Conservation (phyloP, 1,284 basidiomycete genomes). For the Stereum hirsutum region DNA sequence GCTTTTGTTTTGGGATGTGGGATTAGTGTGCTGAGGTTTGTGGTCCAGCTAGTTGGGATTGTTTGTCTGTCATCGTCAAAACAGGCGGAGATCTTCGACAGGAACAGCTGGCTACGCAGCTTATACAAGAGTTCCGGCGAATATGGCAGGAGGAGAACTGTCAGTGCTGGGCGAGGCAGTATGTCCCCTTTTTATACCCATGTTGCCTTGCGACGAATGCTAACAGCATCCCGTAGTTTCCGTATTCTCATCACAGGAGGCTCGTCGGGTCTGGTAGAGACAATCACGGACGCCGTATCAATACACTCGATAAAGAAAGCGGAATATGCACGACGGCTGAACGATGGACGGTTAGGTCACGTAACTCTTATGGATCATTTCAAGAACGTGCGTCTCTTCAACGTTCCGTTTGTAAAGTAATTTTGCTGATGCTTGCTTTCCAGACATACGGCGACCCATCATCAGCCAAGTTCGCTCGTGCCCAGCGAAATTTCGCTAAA, state of each 20-base stretch:
- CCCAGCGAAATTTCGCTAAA: slow-evolving; percentile 88
- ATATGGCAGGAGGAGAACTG: slow-evolving; percentile 95
- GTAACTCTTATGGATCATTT: slow-evolving; percentile 90
- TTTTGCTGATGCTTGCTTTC: slow-evolving; percentile 2
- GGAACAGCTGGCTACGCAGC: slow-evolving; percentile 94
- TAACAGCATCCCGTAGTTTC: slow-evolving; percentile 19
- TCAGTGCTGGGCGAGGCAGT: slow-evolving; percentile 91
- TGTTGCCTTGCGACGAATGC: not conserved
- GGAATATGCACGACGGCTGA: slow-evolving; percentile 84
- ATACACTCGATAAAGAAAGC: slow-evolving; percentile 99
- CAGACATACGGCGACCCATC: slow-evolving; percentile 88
- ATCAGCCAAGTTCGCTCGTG: slow-evolving; percentile 78
- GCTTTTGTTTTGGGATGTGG: slow-evolving; percentile 2
- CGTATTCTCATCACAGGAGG: slow-evolving; percentile 94
- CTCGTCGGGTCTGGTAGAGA: slow-evolving; percentile 88
- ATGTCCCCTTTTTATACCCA: slow-evolving; percentile 21
- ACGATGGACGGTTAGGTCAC: slow-evolving; percentile 73
- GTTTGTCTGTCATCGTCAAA: slow-evolving; percentile 97
- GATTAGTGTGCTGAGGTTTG: slow-evolving; percentile 2
- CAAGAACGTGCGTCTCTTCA: slow-evolving; percentile 45
- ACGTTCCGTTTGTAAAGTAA: not conserved
- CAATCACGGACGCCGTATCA: slow-evolving; percentile 94
- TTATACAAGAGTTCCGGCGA: slow-evolving; percentile 87
- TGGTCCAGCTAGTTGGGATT: slow-evolving; percentile 62
- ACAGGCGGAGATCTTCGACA: slow-evolving; percentile 96